Base-by-base conservation (phyloP, 2,329 filamentous ascomycete species). In the Xylariaceae sp. region DNA sequence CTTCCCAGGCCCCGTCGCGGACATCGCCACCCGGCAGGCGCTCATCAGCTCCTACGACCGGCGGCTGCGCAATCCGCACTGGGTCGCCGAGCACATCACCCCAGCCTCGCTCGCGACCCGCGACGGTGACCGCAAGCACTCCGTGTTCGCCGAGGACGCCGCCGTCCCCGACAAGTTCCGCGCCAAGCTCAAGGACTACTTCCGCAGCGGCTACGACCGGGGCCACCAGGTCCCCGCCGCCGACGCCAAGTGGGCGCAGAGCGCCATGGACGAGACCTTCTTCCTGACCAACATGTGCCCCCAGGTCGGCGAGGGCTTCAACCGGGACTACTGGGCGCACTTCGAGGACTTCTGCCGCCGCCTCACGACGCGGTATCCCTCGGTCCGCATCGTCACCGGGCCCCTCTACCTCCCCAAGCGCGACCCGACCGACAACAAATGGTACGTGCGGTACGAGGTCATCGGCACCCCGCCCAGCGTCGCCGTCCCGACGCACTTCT, bases 261-360 rank as follows among this genome's bases (percentile, higher is more conserved):
- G 78, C 28, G 90, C 93, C 50, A 95, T 98, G 89, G 82, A 98
- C 67, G 88, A 87, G 43, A 98, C 93, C 2, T 98, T 98, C 61
- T 84, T 81, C 59, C 77, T 98, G 42, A 85, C 78, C 61, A 98
- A 98, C 71, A 98, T 98, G 90, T 95, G 90, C 61, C 93, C 93
- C 24, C 93, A 98, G 69, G 93, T 98, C 22, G 93, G 93, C 52
- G 89, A 96, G 62, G 93, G 93, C 44, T 98, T 98, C 76, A 98
- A 98, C 71, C 79, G 93, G 38, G 93, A 98, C 70, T 98, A 98
- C 78, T 98, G 93, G 93, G 87, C 93, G 29, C 93, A 98, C 65
- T 90, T 98, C 53, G 93, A 98, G 69, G 91, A 96, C 61, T 98
- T 97, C 61, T 96, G 91, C 68, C 80, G 93, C 9, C 74, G 89